Evolutionary conservation across 2,329 filamentous ascomycete species (phyloP), one percentile per base, ranked within the genome.

Genomic region (Lachnellula arida): DNA sequence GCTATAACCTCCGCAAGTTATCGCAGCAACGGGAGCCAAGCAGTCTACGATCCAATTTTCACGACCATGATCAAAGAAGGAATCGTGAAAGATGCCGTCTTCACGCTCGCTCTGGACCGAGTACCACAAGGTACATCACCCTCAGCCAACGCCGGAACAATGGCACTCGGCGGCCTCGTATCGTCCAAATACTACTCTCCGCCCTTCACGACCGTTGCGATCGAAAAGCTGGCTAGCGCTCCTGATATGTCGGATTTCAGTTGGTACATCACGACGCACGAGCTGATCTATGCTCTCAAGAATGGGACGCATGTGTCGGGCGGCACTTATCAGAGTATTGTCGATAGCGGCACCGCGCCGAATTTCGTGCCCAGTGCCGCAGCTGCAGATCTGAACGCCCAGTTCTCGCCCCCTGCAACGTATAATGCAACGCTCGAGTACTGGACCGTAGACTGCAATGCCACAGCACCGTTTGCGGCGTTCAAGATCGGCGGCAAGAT

Each of bases 31-130:
- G 44, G 44, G 7, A 6, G 1, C 15, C 17, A 28, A 28, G 44
- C 44, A 46, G 23, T 25, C 7, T 82, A 82, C 67, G 72, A 76
- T 51, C 76, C 79, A 0, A 62, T 82, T n/a, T 75, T 82, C 60
- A 76, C 72, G 7, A 77, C 70, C 37, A 76, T 82, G 74, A 75
- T 73, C 60, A 68, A 73, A 51, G 63, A 75, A 32, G 70, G 73
- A 22, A 63, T 74, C 12, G 73, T 77, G 7, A 46, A 32, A 15
- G 62, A 72, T 0, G 73, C 77, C 0, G 62, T 78, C 9, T 81
- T 80, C 70, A 76, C 73, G 60, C 66, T 81, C n/a, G 76, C 75
- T 0, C 67, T 81, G 19, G 68, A 72, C 7, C 67, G 75, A 11
- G 52, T 51, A 4, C 17, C 53, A 14, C 23, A 14, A 46, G 44